Base-by-base conservation (phyloP, 495 filamentous ascomycete genomes). In the Amphirosellinia nigrospora region DNA sequence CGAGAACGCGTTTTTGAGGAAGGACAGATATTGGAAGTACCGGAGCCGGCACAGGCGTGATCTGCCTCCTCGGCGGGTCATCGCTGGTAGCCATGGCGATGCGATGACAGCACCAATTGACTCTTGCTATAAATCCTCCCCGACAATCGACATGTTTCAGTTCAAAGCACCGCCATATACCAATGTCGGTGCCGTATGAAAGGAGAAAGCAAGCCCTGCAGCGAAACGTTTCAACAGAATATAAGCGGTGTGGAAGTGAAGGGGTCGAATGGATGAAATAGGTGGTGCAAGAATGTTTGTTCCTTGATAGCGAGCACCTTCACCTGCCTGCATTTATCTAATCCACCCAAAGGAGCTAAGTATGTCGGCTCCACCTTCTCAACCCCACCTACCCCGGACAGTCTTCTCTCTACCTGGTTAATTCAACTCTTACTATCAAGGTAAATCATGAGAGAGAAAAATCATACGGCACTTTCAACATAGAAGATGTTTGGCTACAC, bases 1-100 rank as follows among this genome's bases (percentile, higher is more conserved):
- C 79, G 70, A 80, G 82, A 62, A 80, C 77, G 66, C 84, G 85
- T 75, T 91, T 91, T 72, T 88, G 86, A 2, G 89, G 89, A 50
- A 91, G 74, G 34, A 82, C 79, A 55, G 86, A 79, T 59, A 79
- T 70, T 15, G 76, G 64, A 71, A 79, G 66, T 48, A 75, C 56
- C 41, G 75, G 72, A 5, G 70, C n/a, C n/a, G 74, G 75, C 4
- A 81, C 74, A 41, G 80, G 83, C 7, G 79, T 86, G 21, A 73
- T 71, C 77, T 84, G 81, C 58, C 82, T 70, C 62, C 80, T 78
- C 52, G 82, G 81, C 56, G 77, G 70, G 68, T 74, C 70, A 10
- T 78, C 78, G 50, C 77, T 77, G 52, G 80, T 77, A 26, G 81
- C 80, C 82, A 83, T 85, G 58, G 34, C 34, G 59, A 46, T 32